A percentile compares a stretch with the other conserved stretches of the same genome.
phyloP scores from a whole-genome alignment of 2,329 filamentous ascomycete genomes.

The Cercospora canescens region DNA sequence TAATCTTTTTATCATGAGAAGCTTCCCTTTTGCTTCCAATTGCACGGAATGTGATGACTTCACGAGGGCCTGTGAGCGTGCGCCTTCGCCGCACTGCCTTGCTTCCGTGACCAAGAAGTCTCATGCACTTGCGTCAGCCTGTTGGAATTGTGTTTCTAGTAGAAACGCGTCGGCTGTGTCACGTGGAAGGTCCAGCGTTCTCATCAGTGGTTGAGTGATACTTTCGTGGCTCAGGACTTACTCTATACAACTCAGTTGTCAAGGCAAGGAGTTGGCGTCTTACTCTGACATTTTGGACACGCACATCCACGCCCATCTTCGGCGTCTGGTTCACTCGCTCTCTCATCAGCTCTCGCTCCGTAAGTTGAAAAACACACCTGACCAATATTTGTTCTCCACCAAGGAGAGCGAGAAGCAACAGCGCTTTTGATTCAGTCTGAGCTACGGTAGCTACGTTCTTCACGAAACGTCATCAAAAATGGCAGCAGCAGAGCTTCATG shows the following conservation, averaged over 20 bases:
- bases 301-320: too few relatives aligned
- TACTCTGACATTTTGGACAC: not conserved
- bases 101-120: not conserved
- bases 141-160: not conserved
- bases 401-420: not conserved
- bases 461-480: not conserved
- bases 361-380: not conserved
- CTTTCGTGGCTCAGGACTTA: not conserved
- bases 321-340: not conserved
- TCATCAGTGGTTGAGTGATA: not conserved
- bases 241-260: not conserved
- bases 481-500: conserved; percentile 2
- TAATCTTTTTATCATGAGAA: not conserved
- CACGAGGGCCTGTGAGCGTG: too few relatives aligned
- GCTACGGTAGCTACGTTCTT: not conserved
- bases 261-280: not conserved
- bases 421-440: conserved; percentile 11
- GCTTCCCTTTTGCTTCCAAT: not conserved
- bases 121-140: too few relatives aligned
- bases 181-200: not conserved
- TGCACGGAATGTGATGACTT: not conserved
- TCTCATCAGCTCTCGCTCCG: not conserved
- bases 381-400: not conserved
- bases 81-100: not conserved
- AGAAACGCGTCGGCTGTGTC: not conserved